Evolutionary conservation across 108 stramenopile genomes (phyloP).

Genomic region (Pelagomonas calceolata): DNA sequence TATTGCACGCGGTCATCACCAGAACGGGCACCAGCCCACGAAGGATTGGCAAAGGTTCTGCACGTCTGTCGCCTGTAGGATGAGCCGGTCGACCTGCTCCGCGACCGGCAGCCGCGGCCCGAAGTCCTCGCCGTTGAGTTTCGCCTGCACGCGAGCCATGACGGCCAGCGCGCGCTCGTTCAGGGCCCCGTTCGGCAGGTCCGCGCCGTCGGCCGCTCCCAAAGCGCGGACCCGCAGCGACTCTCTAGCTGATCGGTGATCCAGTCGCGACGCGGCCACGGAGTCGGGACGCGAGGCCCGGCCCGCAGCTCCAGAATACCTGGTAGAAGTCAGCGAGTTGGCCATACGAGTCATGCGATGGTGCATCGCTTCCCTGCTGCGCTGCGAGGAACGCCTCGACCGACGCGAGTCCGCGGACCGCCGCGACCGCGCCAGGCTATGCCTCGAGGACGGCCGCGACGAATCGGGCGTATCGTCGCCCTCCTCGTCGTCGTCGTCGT

Average conservation of each 20-base stretch:
- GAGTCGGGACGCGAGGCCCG: slow-evolving; percentile 32
- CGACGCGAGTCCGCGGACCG: neutral
- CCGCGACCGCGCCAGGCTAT: neutral
- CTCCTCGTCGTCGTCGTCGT: slow-evolving; percentile 2
- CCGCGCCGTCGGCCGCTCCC: slow-evolving; percentile 14
- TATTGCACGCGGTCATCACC: slow-evolving; percentile 35
- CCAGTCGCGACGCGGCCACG: slow-evolving; percentile 14
- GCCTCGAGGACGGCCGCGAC: neutral
- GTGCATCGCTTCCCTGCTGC: slow-evolving; percentile 55
- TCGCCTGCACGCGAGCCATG: slow-evolving; percentile 87
- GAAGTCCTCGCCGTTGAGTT: slow-evolving; percentile 92
- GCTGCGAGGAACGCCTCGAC: slow-evolving; percentile 12
- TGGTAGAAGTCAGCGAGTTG: slow-evolving; percentile 46
- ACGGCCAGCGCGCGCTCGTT: slow-evolving; percentile 94
- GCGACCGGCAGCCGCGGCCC: slow-evolving; percentile 61
- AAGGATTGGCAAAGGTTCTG: slow-evolving; percentile 91
- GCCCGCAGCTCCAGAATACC: slow-evolving; percentile 37
- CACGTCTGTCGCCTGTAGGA: slow-evolving; percentile 82
- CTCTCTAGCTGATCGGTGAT: slow-evolving; percentile 19
- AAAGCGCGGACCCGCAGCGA: slow-evolving; percentile 9
- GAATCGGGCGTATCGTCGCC: neutral
- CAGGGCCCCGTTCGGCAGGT: slow-evolving; percentile 40
- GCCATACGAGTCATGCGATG: slow-evolving; percentile 55
- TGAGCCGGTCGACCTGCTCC: slow-evolving; percentile 90
- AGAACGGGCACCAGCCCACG: slow-evolving; percentile 95